Evolutionary conservation across 202 grass and related monocot species (phyloP).

Genomic region (Hordeum pubiflorum): DNA sequence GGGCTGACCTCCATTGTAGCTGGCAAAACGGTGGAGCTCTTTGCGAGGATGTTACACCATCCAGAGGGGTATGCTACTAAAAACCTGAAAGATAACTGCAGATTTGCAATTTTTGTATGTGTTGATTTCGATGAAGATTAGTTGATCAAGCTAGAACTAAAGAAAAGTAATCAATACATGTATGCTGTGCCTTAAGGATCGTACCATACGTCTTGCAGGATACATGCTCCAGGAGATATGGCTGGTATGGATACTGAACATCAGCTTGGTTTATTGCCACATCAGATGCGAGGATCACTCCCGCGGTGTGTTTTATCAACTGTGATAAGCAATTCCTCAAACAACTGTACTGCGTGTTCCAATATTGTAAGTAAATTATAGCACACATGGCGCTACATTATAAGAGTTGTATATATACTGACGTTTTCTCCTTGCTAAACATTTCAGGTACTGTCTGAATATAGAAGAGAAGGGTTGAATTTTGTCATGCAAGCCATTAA

Average conservation of each 20-base stretch:
- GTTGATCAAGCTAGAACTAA: background rate
- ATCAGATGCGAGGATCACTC: conserved; percentile 72
- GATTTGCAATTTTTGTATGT: background rate
- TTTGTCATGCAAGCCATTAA: conserved; percentile 68
- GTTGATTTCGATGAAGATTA: background rate
- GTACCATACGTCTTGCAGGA: conserved; percentile 47
- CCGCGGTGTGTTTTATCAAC: conserved; percentile 44
- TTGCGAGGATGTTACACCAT: conserved; percentile 87
- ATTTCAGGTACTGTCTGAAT: conserved; percentile 82
- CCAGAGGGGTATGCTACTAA: conserved; percentile 49
- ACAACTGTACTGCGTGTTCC: conserved; percentile 58
- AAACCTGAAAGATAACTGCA: conserved; percentile 2
- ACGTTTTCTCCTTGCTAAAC: conserved; percentile 23
- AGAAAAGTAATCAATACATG: background rate
- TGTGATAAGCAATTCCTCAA: conserved; percentile 31
- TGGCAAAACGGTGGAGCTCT: conserved; percentile 75
- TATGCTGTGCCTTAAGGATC: conserved; percentile 2
- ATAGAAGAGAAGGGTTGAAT: conserved; percentile 62
- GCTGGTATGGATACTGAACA: conserved; percentile 55
- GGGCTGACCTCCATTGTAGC: conserved; percentile 78
- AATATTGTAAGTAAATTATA: conserved; percentile 42
- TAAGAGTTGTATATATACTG: conserved; percentile 15
- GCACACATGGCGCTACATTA: background rate
- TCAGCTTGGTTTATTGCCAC: conserved; percentile 81
- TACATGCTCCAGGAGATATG: conserved; percentile 82